Evolutionary conservation across 371 early-diverging fungal genomes (phyloP).

Genomic region (Vairimorpha ceranae): DNA sequence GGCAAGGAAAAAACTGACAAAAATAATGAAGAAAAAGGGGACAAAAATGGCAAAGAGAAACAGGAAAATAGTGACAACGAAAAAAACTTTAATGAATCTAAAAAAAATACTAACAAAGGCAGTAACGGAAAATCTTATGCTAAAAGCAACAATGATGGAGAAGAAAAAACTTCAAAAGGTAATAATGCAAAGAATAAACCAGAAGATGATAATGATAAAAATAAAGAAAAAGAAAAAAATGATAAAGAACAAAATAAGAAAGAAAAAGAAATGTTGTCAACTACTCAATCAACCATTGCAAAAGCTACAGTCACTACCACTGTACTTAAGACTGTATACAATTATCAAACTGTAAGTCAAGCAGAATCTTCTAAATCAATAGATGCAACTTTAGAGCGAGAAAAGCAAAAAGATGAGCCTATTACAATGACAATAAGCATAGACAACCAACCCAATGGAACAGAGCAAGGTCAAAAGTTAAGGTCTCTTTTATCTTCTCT

Average conservation of each 20-base stretch:
- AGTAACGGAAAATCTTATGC: too few species aligned
- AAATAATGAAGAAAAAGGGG: neutral
- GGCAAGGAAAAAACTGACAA: neutral
- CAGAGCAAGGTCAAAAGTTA: neutral
- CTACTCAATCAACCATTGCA: neutral
- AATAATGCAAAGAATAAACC: neutral
- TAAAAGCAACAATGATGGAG: neutral
- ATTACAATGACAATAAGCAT: neutral
- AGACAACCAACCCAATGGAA: neutral
- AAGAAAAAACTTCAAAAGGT: neutral
- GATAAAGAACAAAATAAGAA: neutral
- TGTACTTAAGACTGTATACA: neutral
- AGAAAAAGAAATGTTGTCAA: neutral
- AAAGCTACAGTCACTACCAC: neutral
- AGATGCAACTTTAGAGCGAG: neutral
- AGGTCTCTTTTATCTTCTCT: neutral
- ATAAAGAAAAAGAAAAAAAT: neutral
- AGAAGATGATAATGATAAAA: neutral
- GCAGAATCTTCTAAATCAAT: too few species aligned
- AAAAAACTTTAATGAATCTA: neutral
- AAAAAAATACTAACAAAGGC: neutral
- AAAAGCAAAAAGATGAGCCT: neutral
- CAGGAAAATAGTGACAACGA: neutral
- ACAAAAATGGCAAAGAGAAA: neutral
- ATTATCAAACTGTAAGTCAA: neutral